These are phyloP conservation scores for Neurospora sp. DNA, from an alignment of 495 filamentous ascomycete species.

Conservation along the genomic window DNA sequence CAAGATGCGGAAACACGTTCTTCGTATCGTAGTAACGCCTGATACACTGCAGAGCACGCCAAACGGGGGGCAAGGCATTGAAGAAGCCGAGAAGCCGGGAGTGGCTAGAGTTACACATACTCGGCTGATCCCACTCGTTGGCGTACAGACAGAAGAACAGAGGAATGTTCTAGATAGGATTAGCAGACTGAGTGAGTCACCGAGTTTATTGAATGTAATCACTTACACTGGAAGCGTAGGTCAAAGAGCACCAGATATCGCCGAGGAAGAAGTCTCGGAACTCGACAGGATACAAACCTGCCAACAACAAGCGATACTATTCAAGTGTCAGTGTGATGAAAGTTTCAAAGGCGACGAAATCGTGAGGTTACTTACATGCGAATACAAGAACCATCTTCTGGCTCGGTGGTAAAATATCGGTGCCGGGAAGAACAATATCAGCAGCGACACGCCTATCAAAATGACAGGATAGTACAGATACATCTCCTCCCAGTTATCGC, in stretches of 20 bases:
- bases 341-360: not conserved
- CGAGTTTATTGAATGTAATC: not conserved
- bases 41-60: slow-evolving; percentile 83
- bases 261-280: slow-evolving; percentile 97
- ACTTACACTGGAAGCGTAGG: slow-evolving; percentile 80
- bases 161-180: slow-evolving; percentile 57
- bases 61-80: slow-evolving; percentile 70
- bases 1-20: slow-evolving; percentile 83
- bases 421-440: slow-evolving; percentile 65
- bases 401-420: slow-evolving; percentile 66
- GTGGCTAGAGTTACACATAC: slow-evolving; percentile 74
- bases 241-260: slow-evolving; percentile 93
- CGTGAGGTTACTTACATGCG: slow-evolving; percentile 50
- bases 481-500: slow-evolving; percentile 44
- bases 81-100: slow-evolving; percentile 83
- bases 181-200: not conserved
- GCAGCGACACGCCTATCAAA: slow-evolving; percentile 53
- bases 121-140: slow-evolving; percentile 56
- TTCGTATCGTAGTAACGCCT: slow-evolving; percentile 80
- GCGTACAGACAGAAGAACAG: slow-evolving; percentile 94
- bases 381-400: slow-evolving; percentile 74
- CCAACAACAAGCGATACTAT: slow-evolving; percentile 76
- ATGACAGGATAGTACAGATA: slow-evolving; percentile 87
- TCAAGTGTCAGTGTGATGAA: not conserved
- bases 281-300: slow-evolving; percentile 86